Base-by-base conservation (phyloP, 1,284 basidiomycete genomes). In the Tilletia caries region DNA sequence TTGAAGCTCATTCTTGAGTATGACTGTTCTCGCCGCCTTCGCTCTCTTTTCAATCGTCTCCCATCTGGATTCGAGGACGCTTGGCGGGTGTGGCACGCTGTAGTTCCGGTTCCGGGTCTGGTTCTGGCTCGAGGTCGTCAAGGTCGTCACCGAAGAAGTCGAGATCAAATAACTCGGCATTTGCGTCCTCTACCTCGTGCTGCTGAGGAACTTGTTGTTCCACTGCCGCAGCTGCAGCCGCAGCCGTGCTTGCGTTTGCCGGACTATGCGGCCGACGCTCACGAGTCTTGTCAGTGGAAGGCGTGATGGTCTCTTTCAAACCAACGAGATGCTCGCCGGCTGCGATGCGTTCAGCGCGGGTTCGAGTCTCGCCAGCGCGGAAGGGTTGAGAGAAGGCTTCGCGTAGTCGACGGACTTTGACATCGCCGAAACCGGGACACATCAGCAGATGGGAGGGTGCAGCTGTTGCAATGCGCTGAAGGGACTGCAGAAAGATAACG, bases 341-440 rank as follows among this genome's bases (percentile, higher is more conserved):
- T 10, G 58, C 27, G 58, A 62, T 62, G 3, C 58, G 58, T 12
- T 62, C 58, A 8, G 58, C 58, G 10, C 58, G 58, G 92, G 84
- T 90, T 92, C 76, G 92, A 86, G 46, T 85, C 84, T 84, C 86
- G 89, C 71, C 87, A 85, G 48, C 82, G 76, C 44, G 83, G 74
- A 88, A 88, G 0, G 85, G 85, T 64, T 85, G 83, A 44, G 80
- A 82, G 78, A 88, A 87, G 0, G 86, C 86, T 33, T 87, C 86
- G 12, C 83, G 72, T 34, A 88, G 80, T 1, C 86, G 83, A 18
- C 89, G 91, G 43, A 95, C 93, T 84, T 99, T 99, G 68, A 94
- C 90, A 74, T 92, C 92, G 2, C 96, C 96, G 69, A 98, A 91
- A 0, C 96, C 96, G 3, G 96, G 95, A 54, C 96, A 89, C 67